These are phyloP conservation scores for Tolypocladium amazonense DNA, from an alignment of 2,329 filamentous ascomycete species.

Conservation along the genomic window DNA sequence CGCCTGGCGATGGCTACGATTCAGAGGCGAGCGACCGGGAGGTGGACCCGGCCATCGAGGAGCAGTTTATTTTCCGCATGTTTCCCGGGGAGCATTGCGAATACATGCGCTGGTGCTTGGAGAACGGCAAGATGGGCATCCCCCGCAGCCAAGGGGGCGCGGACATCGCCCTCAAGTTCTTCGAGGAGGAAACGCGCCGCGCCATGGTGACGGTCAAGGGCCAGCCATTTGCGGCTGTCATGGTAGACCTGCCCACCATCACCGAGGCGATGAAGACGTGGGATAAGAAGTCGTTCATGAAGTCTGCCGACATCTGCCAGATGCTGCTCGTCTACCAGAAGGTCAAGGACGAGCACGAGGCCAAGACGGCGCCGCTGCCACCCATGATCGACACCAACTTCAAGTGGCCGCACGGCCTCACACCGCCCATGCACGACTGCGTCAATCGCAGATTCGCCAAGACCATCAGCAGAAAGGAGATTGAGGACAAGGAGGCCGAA, in stretches of 20 bases:
- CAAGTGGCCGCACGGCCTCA: constrained; percentile 77
- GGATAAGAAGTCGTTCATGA: constrained; percentile 81
- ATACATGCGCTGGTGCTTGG: constrained; percentile 65
- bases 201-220: constrained; percentile 61
- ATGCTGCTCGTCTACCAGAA: constrained; percentile 72
- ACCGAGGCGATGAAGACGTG: constrained; percentile 89
- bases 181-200: constrained; percentile 63
- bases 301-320: constrained; percentile 79
- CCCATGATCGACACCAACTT: constrained; percentile 57
- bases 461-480: constrained; percentile 70
- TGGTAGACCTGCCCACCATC: constrained; percentile 79
- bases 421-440: constrained; percentile 79
- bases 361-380: constrained; percentile 56
- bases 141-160: constrained; percentile 54
- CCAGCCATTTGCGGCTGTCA: constrained; percentile 61
- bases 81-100: constrained; percentile 76
- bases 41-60: constrained; percentile 76
- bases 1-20: constrained; percentile 84
- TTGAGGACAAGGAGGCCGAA: constrained; percentile 72
- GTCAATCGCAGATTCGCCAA: constrained; percentile 76
- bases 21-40: constrained; percentile 91
- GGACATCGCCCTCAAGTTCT: constrained; percentile 71
- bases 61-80: constrained; percentile 86
- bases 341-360: constrained; percentile 57
- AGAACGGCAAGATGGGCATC: constrained; percentile 65